Evolutionary conservation across 106 monocot species (phyloP).

Genomic region (Phalaenopsis aphrodite): DNA sequence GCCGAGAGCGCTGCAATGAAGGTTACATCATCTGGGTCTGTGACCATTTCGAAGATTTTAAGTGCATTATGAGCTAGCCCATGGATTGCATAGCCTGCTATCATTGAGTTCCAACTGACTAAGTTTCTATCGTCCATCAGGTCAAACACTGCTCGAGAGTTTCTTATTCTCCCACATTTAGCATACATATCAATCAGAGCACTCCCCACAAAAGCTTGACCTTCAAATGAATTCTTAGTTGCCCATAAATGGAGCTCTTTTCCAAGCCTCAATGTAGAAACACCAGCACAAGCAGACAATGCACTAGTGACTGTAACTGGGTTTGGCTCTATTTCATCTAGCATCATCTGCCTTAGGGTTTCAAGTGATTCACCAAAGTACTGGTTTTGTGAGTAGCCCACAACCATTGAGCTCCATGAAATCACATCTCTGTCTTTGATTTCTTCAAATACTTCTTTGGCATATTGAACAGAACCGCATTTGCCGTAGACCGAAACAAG

Average conservation of each 20-base stretch:
- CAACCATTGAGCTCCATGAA: slow-evolving; percentile 68
- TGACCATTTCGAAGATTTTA: slow-evolving; percentile 24
- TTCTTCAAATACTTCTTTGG: slow-evolving; percentile 24
- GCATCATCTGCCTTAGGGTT: slow-evolving; percentile 37
- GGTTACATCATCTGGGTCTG: slow-evolving; percentile 54
- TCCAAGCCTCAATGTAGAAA: slow-evolving; percentile 36
- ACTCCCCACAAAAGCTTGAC: slow-evolving; percentile 52
- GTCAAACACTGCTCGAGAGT: slow-evolving; percentile 44
- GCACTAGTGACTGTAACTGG: slow-evolving; percentile 40
- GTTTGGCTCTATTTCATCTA: slow-evolving; percentile 24
- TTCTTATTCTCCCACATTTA: slow-evolving; percentile 38
- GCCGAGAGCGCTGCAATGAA: slow-evolving; percentile 50
- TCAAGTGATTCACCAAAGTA: slow-evolving; percentile 29
- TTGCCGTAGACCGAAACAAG: slow-evolving; percentile 50
- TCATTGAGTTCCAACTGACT: slow-evolving; percentile 58
- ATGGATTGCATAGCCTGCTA: slow-evolving; percentile 51
- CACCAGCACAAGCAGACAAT: slow-evolving; percentile 42
- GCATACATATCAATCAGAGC: slow-evolving; percentile 66
- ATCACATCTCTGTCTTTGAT: slow-evolving; percentile 39
- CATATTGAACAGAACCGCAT: slow-evolving; percentile 18
- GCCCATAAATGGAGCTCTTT: slow-evolving; percentile 62
- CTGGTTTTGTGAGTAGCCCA: slow-evolving; percentile 40
- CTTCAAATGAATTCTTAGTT: slow-evolving; percentile 28
- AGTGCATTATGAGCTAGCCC: slow-evolving; percentile 38
- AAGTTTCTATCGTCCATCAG: slow-evolving; percentile 38